A percentile compares a stretch with the other conserved stretches of the same genome.
phyloP scores from a whole-genome alignment of 2,329 filamentous ascomycete genomes.

The Didymellaceae sp. region DNA sequence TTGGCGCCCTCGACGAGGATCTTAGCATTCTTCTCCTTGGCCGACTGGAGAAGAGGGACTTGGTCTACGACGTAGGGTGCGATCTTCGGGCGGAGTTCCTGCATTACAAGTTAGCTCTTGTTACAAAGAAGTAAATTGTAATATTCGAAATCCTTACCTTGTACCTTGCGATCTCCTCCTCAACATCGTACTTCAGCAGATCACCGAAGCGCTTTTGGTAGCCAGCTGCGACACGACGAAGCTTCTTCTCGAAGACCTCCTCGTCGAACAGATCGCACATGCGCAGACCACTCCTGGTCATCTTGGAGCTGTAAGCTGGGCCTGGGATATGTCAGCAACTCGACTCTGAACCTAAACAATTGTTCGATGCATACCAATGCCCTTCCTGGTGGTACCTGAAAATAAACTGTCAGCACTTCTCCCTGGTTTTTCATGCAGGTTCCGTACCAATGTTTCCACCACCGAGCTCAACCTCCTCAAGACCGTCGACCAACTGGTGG shows the following conservation, averaged over 20 bases:
- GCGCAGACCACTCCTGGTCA: slow-evolving; percentile 69
- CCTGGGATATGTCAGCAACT: slow-evolving; percentile 27
- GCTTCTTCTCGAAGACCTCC: slow-evolving; percentile 69
- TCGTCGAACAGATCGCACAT: slow-evolving; percentile 72
- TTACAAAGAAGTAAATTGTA: not conserved
- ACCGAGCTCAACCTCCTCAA: slow-evolving; percentile 65
- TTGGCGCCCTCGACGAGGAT: slow-evolving; percentile 75
- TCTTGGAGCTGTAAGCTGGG: slow-evolving; percentile 69
- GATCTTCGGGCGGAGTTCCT: slow-evolving; percentile 63
- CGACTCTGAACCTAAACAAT: not conserved
- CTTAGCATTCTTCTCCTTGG: slow-evolving; percentile 64
- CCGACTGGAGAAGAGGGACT: slow-evolving; percentile 67
- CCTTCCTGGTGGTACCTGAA: slow-evolving; percentile 60
- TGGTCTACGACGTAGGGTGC: slow-evolving; percentile 70
- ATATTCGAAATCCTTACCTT: slow-evolving; percentile 48
- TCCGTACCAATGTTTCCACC: slow-evolving; percentile 52
- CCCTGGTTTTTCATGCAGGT: slow-evolving; percentile 16
- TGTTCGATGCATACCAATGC: slow-evolving; percentile 49
- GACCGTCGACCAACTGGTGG: slow-evolving; percentile 71
- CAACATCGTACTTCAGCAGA: slow-evolving; percentile 69
- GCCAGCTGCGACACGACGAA: slow-evolving; percentile 66
- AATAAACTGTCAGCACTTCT: slow-evolving; percentile 35
- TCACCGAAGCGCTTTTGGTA: slow-evolving; percentile 74
- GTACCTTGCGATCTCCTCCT: slow-evolving; percentile 71
- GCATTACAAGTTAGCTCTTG: not conserved